Evolutionary conservation across 2,329 filamentous ascomycete genomes (phyloP), one percentile per base, ranked within the genome.

Genomic region (Eutypa lata): DNA sequence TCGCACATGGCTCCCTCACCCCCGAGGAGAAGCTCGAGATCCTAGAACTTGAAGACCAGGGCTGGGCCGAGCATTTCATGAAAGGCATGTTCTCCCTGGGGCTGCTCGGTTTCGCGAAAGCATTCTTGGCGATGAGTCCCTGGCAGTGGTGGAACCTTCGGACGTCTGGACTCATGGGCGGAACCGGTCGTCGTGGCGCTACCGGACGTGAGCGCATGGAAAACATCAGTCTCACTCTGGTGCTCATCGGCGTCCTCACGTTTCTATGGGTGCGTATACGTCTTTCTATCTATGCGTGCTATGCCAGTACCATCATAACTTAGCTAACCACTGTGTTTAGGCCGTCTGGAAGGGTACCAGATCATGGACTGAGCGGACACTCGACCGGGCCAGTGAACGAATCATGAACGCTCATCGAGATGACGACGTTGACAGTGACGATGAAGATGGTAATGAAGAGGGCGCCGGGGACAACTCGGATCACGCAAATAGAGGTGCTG

Each of bases 31-130:
- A 76, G 42, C 63, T 71, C 40, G 71, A 77, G 47, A 62, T 71
- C 54, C 72, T 63, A 56, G 77, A 81, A 11, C 74, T 81, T 35
- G 77, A 81, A 53, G 68, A 78, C 13, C 71, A 72, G 1, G 82
- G 84, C 1, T 97, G 93, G 93, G 63, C 77, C 7, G 84, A 89
- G 61, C 94, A 99, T 67, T 94, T 97, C 61, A 58, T 89, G 53
- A 97, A 97, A 70, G 94, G 94, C 0, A 79, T 97, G 60, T 87
- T 93, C n/a, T 93, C 90, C 5, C 80, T 97, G 48, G 94, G 94
- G 7, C 74, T 97, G 7, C 74, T 97, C 18, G 92, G 93, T 0
- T 89, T 96, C 55, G 69, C 91, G 52, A 96, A 96, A 71, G 87
- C 88, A 26, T 76, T 95, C 49, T 73, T 95, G 48, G 81, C 86